These are phyloP conservation scores for Mrakia hoshinonis DNA, from an alignment of 768 basidiomycete species.

Conservation along the genomic window DNA sequence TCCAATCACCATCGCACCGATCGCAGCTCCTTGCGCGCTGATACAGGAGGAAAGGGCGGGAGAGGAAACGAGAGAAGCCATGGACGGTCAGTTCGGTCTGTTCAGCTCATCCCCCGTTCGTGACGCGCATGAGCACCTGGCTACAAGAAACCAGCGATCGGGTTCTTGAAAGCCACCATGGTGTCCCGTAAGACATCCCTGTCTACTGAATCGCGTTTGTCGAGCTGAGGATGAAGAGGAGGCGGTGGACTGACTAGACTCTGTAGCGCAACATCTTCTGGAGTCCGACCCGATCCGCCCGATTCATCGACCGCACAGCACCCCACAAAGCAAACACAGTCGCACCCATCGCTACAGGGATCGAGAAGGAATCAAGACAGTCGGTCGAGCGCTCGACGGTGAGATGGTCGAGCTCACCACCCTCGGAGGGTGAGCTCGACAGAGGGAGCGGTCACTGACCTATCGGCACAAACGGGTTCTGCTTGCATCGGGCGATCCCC, in stretches of 20 bases:
- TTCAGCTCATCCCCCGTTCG: background rate
- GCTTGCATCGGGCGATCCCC: background rate
- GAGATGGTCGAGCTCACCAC: background rate
- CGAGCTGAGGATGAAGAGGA: background rate
- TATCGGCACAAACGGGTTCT: constrained; percentile 4
- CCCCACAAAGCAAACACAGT: background rate
- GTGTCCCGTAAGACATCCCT: too few species aligned
- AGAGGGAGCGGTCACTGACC: background rate
- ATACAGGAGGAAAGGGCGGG: background rate
- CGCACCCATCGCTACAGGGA: background rate
- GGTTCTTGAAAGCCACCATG: too few species aligned
- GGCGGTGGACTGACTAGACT: background rate
- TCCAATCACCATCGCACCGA: background rate
- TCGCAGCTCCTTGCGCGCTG: constrained; percentile 4
- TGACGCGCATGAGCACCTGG: background rate
- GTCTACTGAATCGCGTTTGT: too few species aligned
- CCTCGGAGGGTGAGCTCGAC: too few species aligned
- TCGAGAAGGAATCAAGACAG: background rate
- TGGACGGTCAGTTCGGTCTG: background rate
- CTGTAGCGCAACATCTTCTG: constrained; percentile 11
- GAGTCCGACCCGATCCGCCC: background rate
- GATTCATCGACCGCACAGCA: background rate
- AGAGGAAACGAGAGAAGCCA: background rate
- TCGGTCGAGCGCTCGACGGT: background rate
- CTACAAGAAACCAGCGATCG: background rate